phyloP scores from a whole-genome alignment of 331 rosid species.

The Saraca asoca region DNA sequence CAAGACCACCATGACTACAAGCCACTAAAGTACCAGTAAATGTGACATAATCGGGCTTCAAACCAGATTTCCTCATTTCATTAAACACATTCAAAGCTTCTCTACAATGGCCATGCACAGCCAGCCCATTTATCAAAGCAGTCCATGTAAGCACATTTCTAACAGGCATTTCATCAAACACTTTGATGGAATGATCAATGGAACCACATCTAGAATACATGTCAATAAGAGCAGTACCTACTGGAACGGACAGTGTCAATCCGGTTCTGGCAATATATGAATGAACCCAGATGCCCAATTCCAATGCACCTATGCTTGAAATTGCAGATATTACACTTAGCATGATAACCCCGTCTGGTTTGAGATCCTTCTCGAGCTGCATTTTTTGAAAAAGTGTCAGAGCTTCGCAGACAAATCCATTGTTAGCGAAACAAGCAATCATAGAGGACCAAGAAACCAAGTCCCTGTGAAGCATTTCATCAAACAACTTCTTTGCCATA shows the following conservation, averaged over 20 bases:
- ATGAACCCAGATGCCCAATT: constrained; percentile 64
- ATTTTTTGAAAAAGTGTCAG: constrained; percentile 53
- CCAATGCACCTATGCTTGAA: constrained; percentile 59
- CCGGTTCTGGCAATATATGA: constrained; percentile 37
- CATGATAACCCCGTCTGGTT: constrained; percentile 60
- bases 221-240: constrained; percentile 66
- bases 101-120: constrained; percentile 59
- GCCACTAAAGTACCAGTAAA: constrained; percentile 60
- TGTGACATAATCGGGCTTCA: constrained; percentile 52
- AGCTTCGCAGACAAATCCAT: constrained; percentile 48
- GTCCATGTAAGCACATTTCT: constrained; percentile 66
- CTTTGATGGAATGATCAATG: constrained; percentile 51
- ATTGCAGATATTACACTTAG: constrained; percentile 57
- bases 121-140: constrained; percentile 57
- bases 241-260: constrained; percentile 45
- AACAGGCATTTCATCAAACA: constrained; percentile 59
- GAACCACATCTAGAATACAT: constrained; percentile 76
- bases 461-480: constrained; percentile 53
- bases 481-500: constrained; percentile 52
- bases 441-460: constrained; percentile 74
- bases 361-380: constrained; percentile 46
- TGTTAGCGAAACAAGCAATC: constrained; percentile 48
- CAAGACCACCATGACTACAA: constrained; percentile 75
- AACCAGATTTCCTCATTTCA: constrained; percentile 53
- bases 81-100: constrained; percentile 57